These are phyloP conservation scores for Leucocoprinus birnbaumii DNA, from an alignment of 768 basidiomycete species.

Conservation along the genomic window DNA sequence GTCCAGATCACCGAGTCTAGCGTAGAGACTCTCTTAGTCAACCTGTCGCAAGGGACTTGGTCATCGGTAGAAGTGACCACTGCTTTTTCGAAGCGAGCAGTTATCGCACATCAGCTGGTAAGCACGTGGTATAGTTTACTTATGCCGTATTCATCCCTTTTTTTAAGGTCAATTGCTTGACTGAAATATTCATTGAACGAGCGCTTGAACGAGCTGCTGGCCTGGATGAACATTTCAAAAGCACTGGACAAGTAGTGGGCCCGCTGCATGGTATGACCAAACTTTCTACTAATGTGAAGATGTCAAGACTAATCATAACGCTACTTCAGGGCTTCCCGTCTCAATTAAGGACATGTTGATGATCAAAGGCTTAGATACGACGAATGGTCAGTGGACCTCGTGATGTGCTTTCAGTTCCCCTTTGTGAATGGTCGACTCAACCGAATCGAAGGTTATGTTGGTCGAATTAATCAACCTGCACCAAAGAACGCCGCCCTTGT, in stretches of 20 bases:
- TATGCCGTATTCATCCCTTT: not conserved
- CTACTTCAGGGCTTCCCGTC: conserved; percentile 47
- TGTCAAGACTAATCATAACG: not conserved
- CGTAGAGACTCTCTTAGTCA: conserved; percentile 45
- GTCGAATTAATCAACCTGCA: conserved; percentile 63
- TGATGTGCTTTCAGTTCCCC: no score
- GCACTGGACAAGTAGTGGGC: conserved; percentile 64
- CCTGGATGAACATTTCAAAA: conserved; percentile 60
- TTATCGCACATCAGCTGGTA: conserved; percentile 78
- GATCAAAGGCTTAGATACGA: conserved; percentile 67
- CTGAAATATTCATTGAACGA: conserved; percentile 75
- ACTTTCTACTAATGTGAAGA: not conserved
- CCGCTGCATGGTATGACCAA: conserved; percentile 57
- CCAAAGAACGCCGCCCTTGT: conserved; percentile 59
- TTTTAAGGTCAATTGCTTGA: conserved; percentile 73
- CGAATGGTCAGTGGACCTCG: conserved; percentile 47
- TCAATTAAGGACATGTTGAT: conserved; percentile 74
- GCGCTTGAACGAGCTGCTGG: conserved; percentile 62
- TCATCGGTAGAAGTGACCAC: conserved; percentile 65
- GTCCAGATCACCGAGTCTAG: conserved; percentile 40
- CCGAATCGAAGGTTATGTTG: conserved; percentile 55
- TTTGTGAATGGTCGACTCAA: no score
- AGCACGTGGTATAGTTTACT: conserved; percentile 16
- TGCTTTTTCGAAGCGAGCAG: conserved; percentile 75
- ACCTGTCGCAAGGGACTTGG: conserved; percentile 53